phyloP scores from a whole-genome alignment of 2,329 filamentous ascomycete genomes.

The Macrophomina pseudophaseolina region DNA sequence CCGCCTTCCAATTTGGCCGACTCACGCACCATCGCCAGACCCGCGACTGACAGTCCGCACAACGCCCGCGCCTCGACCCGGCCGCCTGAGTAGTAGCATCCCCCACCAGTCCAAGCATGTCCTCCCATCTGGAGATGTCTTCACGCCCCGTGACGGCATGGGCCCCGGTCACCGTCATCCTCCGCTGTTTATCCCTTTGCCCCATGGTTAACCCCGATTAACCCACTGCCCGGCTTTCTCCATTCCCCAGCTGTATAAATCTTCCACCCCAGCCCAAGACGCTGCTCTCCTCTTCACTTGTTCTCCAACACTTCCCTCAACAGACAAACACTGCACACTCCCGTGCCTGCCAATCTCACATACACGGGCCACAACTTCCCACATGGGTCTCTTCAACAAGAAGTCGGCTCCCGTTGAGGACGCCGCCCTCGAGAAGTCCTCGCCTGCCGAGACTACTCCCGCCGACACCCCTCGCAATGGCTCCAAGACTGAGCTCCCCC shows the following conservation, averaged over 20 bases:
- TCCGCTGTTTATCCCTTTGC: slow-evolving; percentile 19
- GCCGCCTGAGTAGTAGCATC: slow-evolving; percentile 25
- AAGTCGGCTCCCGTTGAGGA: slow-evolving; percentile 11
- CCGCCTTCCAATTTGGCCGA: slow-evolving; percentile 2
- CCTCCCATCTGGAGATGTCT: slow-evolving; percentile 25
- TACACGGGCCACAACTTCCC: slow-evolving; percentile 8
- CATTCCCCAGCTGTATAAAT: slow-evolving; percentile 24
- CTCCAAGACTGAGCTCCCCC: slow-evolving; percentile 3
- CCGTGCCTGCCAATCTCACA: slow-evolving; percentile 21
- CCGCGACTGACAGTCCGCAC: slow-evolving; percentile 19
- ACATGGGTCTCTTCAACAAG: slow-evolving; percentile 28
- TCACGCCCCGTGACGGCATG: slow-evolving; percentile 23
- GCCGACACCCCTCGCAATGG: slow-evolving; percentile 21
- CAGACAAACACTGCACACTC: not conserved
- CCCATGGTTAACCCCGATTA: slow-evolving; percentile 26
- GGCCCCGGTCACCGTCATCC: slow-evolving; percentile 21
- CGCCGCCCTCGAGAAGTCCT: slow-evolving; percentile 19
- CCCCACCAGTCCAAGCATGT: slow-evolving; percentile 13
- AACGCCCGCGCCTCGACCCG: slow-evolving; percentile 22
- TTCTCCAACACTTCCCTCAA: slow-evolving; percentile 10
- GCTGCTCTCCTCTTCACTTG: slow-evolving; percentile 14
- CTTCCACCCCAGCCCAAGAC: not conserved
- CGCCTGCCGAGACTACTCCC: slow-evolving; percentile 26
- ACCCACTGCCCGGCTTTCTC: slow-evolving; percentile 16
- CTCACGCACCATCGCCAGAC: slow-evolving; percentile 17